phyloP scores from a whole-genome alignment of 1,139 yeast genomes.

The Lodderomyces metapsilosis region DNA sequence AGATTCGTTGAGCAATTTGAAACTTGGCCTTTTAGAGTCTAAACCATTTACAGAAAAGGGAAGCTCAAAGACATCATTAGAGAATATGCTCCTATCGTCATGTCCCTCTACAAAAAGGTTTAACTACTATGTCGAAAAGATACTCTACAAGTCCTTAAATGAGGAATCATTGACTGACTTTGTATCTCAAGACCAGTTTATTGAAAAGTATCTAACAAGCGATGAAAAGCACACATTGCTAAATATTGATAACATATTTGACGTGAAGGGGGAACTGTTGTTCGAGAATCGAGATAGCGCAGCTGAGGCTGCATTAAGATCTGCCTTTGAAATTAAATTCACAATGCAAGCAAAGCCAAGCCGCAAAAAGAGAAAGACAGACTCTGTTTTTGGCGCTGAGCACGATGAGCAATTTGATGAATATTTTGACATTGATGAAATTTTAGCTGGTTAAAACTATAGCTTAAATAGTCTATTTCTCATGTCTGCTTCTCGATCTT shows the following conservation, averaged over 20 bases:
- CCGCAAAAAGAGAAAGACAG: constrained; percentile 13
- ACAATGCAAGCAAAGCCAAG: constrained; percentile 16
- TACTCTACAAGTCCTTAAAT: constrained; percentile 25
- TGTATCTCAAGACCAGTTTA: constrained; percentile 25
- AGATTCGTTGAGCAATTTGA: constrained; percentile 9
- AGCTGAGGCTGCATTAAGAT: constrained; percentile 5
- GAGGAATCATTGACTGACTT: constrained; percentile 20
- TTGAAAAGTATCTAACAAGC: constrained; percentile 25
- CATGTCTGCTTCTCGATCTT: constrained; percentile 44
- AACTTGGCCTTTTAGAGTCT: constrained; percentile 9
- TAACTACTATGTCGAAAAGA: constrained; percentile 25
- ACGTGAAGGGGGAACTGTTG: constrained; percentile 16
- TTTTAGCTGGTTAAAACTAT: constrained; percentile 14
- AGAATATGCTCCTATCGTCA: constrained; percentile 21
- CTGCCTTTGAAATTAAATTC: constrained; percentile 9
- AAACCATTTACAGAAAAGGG: constrained; percentile 11
- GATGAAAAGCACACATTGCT: constrained; percentile 26
- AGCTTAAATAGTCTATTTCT: constrained; percentile 40
- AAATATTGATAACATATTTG: constrained; percentile 30
- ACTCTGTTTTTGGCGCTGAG: constrained; percentile 9
- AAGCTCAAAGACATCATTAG: constrained; percentile 8
- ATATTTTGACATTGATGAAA: constrained; percentile 34
- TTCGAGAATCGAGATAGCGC: constrained; percentile 1
- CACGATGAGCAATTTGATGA: constrained; percentile 22
- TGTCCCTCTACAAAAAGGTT: constrained; percentile 34